Evolutionary conservation across 2,329 filamentous ascomycete genomes (phyloP).

Genomic region (Apiospora aurea): DNA sequence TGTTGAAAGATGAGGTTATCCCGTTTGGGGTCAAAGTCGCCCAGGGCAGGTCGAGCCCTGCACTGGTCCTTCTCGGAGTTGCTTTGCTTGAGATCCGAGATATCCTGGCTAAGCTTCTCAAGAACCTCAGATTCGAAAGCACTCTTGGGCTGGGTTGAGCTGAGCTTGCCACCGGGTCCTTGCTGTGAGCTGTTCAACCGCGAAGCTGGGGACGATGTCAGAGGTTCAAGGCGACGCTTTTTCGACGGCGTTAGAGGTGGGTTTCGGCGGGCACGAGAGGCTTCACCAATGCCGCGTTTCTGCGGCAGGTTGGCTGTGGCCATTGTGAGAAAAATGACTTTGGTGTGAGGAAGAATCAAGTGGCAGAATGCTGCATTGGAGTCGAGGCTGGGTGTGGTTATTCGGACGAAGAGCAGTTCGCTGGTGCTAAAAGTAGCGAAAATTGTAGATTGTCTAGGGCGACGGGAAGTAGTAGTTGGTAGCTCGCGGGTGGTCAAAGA

Average conservation of each 20-base stretch:
- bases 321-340: constrained; percentile 45
- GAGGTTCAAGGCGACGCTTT: constrained; percentile 82
- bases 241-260: constrained; percentile 62
- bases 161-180: constrained; percentile 65
- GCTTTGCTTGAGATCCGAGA: constrained; percentile 81
- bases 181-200: constrained; percentile 70
- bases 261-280: constrained; percentile 69
- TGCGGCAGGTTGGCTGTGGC: constrained; percentile 64
- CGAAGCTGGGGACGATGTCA: constrained; percentile 61
- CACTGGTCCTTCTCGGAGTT: constrained; percentile 94
- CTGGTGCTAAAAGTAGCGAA: not conserved
- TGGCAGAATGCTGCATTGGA: constrained; percentile 21
- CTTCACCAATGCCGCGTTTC: constrained; percentile 76
- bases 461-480: not conserved
- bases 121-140: constrained; percentile 93
- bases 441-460: not conserved
- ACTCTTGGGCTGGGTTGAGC: constrained; percentile 84
- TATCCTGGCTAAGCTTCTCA: constrained; percentile 95
- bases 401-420: not conserved
- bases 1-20: constrained; percentile 89
- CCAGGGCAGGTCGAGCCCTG: constrained; percentile 73
- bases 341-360: not conserved
- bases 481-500: constrained; percentile 14
- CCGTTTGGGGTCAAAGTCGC: constrained; percentile 60
- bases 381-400: not conserved